A percentile compares a stretch with the other conserved stretches of the same genome.
Conservation (phyloP, 306 rosid genomes). For the Hippophae gyantsensis region DNA sequence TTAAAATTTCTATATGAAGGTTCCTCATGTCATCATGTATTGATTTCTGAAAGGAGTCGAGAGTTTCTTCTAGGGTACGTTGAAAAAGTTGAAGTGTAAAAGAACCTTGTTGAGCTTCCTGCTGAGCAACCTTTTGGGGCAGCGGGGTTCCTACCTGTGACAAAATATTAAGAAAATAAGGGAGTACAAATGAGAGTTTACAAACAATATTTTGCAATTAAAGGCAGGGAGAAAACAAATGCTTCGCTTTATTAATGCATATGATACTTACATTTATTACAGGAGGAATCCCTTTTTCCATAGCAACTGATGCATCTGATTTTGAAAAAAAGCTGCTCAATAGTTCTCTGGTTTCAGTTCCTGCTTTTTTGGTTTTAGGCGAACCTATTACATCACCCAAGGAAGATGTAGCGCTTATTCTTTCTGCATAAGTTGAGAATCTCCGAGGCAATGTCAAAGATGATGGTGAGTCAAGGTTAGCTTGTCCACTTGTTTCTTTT, state of each 20-base stretch:
- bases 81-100: conserved; percentile 92
- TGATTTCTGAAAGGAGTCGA: conserved; percentile 77
- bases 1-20: conserved; percentile 86
- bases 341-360: conserved; percentile 80
- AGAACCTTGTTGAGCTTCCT: conserved; percentile 71
- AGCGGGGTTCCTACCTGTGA: conserved; percentile 56
- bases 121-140: conserved; percentile 44
- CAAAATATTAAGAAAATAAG: conserved; percentile 21
- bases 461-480: conserved; percentile 49
- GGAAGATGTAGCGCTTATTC: conserved; percentile 77
- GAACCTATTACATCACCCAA: conserved; percentile 53
- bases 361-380: conserved; percentile 85
- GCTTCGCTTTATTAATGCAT: too few species aligned
- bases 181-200: too few species aligned
- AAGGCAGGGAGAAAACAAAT: not conserved
- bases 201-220: too few species aligned
- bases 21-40: conserved; percentile 84
- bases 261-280: conserved; percentile 35
- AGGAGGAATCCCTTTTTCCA: conserved; percentile 45
- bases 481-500: conserved; percentile 53
- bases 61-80: conserved; percentile 80
- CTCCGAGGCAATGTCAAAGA: conserved; percentile 48
- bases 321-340: conserved; percentile 51
- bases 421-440: conserved; percentile 84
- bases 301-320: conserved; percentile 45